Base-by-base conservation (phyloP, 1,284 basidiomycete species). In the Stygiomarasmius scandens region DNA sequence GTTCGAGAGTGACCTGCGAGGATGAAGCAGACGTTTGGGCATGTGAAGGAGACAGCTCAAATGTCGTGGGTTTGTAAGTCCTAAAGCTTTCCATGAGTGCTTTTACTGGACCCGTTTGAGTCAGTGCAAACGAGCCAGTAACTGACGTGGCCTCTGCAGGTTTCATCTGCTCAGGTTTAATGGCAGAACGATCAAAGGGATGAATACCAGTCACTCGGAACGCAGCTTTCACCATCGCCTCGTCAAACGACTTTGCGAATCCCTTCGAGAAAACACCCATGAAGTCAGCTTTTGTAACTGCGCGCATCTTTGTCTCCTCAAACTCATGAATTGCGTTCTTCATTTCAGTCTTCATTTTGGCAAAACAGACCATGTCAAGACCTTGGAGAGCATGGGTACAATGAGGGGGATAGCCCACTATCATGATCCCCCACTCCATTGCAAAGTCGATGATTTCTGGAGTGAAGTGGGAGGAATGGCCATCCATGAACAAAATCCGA, bases 291-390 rank as follows among this genome's bases (percentile, higher is more conserved):
- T 74, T 74, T 1, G 25, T 43, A 9, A 72, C 61, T 19, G 49
- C 47, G 4, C 50, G 54, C 10, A 54, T 27, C 46, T 63, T 36
- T 25, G 9, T 24, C 22, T 56, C 46, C 49, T 69, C 60, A 34
- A 67, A 69, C 20, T 56, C 25, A 10, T 60, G 16, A 27, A 69
- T 53, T 25, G 54, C 51, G 8, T 58, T 46, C n/a, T 61, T 61
- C 55, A 55, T 60, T 27, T 45, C 53, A 4, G 45, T 45, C 55
- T 69, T 69, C 65, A 69, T 62, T 38, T 45, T 58, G 32, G 63
- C 67, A 61, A 77, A 77, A 60, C 71, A 74, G 0, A 73, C 69
- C n/a, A 77, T 69, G 62, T 77, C 71, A 20, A 77, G 68, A 11
- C 73, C 74, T 61, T 77, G 74, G 2, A 74, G 61, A 5, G 67